Percentiles rank a stretch among this genome's conserved stretches.
Conservation (phyloP, 2,329 filamentous ascomycete species). For the Colletotrichum cordylinicola region DNA sequence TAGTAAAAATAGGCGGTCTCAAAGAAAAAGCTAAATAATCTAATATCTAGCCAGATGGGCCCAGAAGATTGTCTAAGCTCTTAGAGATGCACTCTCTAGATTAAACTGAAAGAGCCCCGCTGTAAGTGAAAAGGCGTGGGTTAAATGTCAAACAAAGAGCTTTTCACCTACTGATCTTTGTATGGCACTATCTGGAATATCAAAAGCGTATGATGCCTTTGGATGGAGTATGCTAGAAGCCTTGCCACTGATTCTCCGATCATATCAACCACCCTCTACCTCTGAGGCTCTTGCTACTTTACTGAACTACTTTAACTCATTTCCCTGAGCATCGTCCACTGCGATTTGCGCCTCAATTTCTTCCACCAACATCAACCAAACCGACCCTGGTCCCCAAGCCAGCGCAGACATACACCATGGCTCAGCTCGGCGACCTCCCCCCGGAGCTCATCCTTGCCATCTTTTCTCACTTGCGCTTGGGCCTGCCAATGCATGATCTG, state of each 20-base stretch:
- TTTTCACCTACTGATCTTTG: neutral
- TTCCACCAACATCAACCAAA: neutral
- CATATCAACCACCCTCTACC: neutral
- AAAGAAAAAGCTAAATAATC: no score
- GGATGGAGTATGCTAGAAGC: neutral
- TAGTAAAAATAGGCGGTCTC: no score
- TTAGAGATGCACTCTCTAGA: neutral
- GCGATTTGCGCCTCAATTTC: neutral
- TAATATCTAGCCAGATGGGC: neutral
- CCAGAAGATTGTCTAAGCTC: neutral
- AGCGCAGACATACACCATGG: neutral
- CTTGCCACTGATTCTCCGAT: neutral
- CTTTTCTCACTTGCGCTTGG: neutral
- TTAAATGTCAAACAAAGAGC: neutral
- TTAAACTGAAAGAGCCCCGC: neutral
- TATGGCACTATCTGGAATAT: neutral
- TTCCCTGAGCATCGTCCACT: fast-evolving
- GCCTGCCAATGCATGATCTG: neutral
- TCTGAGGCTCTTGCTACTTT: neutral
- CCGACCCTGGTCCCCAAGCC: neutral
- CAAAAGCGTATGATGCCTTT: neutral
- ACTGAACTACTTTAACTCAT: neutral
- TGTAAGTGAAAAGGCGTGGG: neutral
- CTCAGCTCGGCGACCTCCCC: neutral
- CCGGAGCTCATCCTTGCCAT: neutral